Evolutionary conservation across 345 rosid species (phyloP), one percentile per base, ranked within the genome.

Genomic region (Aquilaria sinensis): DNA sequence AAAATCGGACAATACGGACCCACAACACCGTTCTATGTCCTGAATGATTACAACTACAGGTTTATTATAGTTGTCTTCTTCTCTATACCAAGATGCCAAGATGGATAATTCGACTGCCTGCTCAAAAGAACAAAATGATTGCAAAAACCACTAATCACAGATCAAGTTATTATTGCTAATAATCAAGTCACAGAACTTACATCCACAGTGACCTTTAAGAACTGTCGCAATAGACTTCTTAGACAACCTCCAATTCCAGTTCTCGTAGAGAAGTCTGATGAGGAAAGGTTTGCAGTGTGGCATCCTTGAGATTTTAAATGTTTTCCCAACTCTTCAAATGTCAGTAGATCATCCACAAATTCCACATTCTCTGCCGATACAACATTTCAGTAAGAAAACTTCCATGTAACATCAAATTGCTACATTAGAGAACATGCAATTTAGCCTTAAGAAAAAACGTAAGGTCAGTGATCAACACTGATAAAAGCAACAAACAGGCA

Each of bases 271-370:
- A 94, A 88, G 53, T 94, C 95, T 68, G 70, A 33, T 1, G 99
- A 90, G 57, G 95, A 90, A 73, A 94, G 99, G 74, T 82, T 90
- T 33, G 99, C 97, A 49, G 90, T 92, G 67, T 82, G 88, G 57
- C 84, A 86, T 64, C 97, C 92, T 62, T 78, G 79, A 72, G 89
- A 80, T 73, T 80, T 88, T 75, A 94, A 78, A 67, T 82, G 84
- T 41, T 68, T 63, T 6, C 79, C 87, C 58, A 94, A 89, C 70
- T 88, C 90, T 72, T 90, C 74, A 53, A 86, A 94, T 37, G 99
- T 88, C 72, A 81, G 31, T 33, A 84, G 76, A 83, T 94, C 97
- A 67, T 94, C 99, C 67, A 90, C 91, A 73, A 94, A 85, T 80
- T 90, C 99, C 86, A 94, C 67, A 72, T 94, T 90, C 77, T 82